Base-by-base conservation (phyloP, 164 flowering plant genomes). In the Vitis amurensis region DNA sequence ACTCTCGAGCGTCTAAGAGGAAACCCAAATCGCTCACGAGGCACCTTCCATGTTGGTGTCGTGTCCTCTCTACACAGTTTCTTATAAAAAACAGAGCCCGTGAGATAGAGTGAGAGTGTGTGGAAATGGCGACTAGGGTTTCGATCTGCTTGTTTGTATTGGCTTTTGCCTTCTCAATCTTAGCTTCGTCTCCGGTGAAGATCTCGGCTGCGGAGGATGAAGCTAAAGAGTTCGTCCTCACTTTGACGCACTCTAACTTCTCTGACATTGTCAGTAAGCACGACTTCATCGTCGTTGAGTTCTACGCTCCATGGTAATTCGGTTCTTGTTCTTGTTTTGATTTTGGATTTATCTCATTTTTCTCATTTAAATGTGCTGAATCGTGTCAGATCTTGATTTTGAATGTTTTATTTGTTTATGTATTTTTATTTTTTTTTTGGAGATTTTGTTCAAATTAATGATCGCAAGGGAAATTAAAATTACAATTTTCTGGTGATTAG, bases 221-320 rank as follows among this genome's bases (percentile, higher is more conserved):
- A 23, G n/a, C 81, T 50, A 78, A 68, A 60, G 92, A 90, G 79
- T 83, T 64, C 59, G 98, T 93, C 4, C 72, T 91, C 58, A 90
- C 96, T n/a, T 75, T 93, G 37, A 96, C 91, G 74, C 77, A 80
- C 68, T 77, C 91, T 48, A 93, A 93, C 79, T 91, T 93, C 85
- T 52, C 86, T 15, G 96, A 91, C 7, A 78, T 81, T 11, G 78
- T 91, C 64, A 57, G 70, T 71, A 90, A 89, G 70, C 84, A 88
- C 62, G 67, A 81, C 7, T 91, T 93, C 84, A 68, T 91, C 82
- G 98, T 93, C 76, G 96, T 93, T 55, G 98, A 93, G 74, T 93
- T 93, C 78, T 93, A 91, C 82, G 97, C 98, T 67, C 98, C 98
- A 8, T 90, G 98, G 98, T 93, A 87, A 10, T 59, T n/a, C 29